Base-by-base conservation (phyloP, 352 stramenopile genomes). In the Pythium oligandrum region DNA sequence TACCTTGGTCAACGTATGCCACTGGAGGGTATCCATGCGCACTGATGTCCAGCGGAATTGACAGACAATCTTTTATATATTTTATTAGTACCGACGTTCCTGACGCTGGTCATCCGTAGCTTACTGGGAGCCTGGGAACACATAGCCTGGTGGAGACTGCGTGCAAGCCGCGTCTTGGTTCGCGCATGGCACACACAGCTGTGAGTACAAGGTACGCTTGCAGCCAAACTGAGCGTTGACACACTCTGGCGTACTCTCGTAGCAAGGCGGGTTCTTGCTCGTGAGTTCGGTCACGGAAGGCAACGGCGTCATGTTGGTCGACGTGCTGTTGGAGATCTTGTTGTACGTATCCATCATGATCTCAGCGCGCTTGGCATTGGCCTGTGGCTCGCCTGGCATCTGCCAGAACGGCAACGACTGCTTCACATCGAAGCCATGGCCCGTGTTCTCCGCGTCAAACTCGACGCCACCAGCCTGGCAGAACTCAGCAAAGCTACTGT, bases 281-380 rank as follows among this genome's bases (percentile, higher is more conserved):
- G 61, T 68, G 30, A 92, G 66, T 43, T 53, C 40, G 0, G 56
- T 57, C 7, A 88, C 37, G 1, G 49, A 61, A 32, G 81, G 78
- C 8, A 92, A 63, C n/a, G 76, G 40, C n/a, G 44, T 44, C 67
- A 88, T 88, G 30, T 17, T 46, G 37, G 55, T 66, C 3, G 51
- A 52, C 31, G 60, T 63, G 34, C 37, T 37, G 10, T 51, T 67
- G 36, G 59, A 44, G 11, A 68, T 40, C 44, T 77, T 47, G 61
- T 88, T 88, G 64, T 90, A 90, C 58, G 75, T 48, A 5, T 60
- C 48, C 8, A 92, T 67, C 57, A 90, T 71, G 35, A 65, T 51
- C 35, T 58, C 33, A 1, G 71, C 51, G 40, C 81, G 78, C 34
- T 63, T 52, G 0, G 39, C 37, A 64, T 90, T 90, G 42, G 75